These are phyloP conservation scores for Balakata baccata DNA, from an alignment of 345 rosid species.

Conservation along the genomic window DNA sequence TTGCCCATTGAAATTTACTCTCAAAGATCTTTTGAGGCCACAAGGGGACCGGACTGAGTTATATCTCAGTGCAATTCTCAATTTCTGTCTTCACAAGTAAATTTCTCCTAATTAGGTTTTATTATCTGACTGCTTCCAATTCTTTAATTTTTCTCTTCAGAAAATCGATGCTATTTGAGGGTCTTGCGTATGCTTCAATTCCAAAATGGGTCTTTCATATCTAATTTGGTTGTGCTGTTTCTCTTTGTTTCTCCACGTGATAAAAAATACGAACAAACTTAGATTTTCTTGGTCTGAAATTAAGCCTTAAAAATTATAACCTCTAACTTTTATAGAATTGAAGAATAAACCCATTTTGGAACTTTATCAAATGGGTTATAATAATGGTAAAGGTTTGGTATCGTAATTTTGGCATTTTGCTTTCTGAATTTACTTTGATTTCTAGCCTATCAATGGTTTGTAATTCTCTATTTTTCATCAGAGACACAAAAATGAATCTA, in stretches of 20 bases:
- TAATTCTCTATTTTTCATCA: slow-evolving; percentile 17
- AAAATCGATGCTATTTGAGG: background rate
- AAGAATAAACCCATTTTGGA: background rate
- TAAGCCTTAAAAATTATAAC: background rate
- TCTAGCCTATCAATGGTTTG: background rate
- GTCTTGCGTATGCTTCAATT: background rate
- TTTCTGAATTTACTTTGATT: background rate
- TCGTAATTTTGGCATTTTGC: background rate
- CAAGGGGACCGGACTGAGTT: slow-evolving; percentile 57
- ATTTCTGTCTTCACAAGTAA: slow-evolving; percentile 77
- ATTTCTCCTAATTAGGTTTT: background rate
- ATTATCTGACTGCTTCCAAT: background rate
- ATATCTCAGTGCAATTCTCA: slow-evolving; percentile 73
- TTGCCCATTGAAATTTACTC: slow-evolving; percentile 55
- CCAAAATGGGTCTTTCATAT: background rate
- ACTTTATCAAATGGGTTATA: background rate
- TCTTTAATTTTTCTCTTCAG: background rate
- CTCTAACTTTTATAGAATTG: background rate
- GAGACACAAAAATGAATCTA: slow-evolving; percentile 68
- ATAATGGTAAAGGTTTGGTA: background rate
- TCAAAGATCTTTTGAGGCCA: slow-evolving; percentile 68
- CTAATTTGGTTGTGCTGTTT: background rate
- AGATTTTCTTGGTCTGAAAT: background rate
- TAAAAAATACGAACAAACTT: background rate
- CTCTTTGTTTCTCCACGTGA: background rate